phyloP scores from a whole-genome alignment of 1,284 basidiomycete genomes.

The Ustilago loliicola region DNA sequence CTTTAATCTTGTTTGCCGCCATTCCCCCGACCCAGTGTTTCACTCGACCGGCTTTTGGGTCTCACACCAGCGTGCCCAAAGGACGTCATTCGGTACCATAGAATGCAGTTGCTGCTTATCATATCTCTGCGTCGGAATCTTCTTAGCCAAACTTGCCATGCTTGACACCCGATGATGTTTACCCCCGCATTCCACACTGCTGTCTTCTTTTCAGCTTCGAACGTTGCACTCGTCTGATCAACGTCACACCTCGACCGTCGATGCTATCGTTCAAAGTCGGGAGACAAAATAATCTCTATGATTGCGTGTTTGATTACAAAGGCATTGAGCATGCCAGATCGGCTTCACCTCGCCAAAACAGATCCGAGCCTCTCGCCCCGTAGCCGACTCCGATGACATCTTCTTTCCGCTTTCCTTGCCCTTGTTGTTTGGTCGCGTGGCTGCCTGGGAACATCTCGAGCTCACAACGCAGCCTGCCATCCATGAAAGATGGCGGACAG shows the following conservation, averaged over 20 bases:
- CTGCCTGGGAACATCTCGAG: background rate
- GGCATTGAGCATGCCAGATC: background rate
- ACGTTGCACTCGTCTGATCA: too few species aligned
- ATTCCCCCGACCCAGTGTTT: background rate
- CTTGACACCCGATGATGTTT: background rate
- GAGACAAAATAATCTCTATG: background rate
- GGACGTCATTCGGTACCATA: background rate
- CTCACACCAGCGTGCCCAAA: background rate
- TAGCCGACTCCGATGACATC: slow-evolving; percentile 3
- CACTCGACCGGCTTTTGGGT: background rate
- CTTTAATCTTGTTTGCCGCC: slow-evolving; percentile 1
- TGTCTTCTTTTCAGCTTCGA: background rate
- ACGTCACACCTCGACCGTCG: too few species aligned
- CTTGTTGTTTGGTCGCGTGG: background rate
- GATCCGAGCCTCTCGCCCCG: slow-evolving; percentile 8
- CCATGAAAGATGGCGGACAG: slow-evolving; percentile 80
- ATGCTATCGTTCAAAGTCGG: too few species aligned
- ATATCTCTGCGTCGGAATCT: background rate
- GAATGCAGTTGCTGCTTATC: background rate
- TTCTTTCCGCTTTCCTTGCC: background rate
- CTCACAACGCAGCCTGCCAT: slow-evolving; percentile 51
- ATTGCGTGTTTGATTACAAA: slow-evolving; percentile 4
- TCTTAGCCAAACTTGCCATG: slow-evolving; percentile 10
- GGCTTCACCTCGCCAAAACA: background rate
- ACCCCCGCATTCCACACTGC: background rate